phyloP scores from a whole-genome alignment of 768 basidiomycete species.

The Leccinum aurantiacum region DNA sequence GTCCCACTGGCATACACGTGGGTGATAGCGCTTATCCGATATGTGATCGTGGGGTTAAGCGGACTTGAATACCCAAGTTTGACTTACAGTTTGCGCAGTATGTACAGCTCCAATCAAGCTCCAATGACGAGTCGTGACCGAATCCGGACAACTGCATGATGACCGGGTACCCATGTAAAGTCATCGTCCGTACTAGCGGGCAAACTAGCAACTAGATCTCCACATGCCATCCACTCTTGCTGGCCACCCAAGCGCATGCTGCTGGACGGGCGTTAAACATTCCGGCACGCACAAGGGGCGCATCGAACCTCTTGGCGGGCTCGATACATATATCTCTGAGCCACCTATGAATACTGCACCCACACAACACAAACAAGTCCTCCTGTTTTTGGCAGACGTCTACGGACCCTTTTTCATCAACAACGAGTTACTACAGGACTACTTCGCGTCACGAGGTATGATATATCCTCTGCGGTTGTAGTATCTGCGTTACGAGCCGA shows the following conservation, averaged over 20 bases:
- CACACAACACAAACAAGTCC: slow-evolving; percentile 39
- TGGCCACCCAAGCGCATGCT: slow-evolving; percentile 47
- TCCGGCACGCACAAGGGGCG: slow-evolving; percentile 46
- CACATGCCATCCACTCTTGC: slow-evolving; percentile 31
- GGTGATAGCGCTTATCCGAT: no score
- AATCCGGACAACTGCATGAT: neutral
- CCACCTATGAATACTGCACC: slow-evolving; percentile 33
- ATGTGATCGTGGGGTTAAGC: neutral
- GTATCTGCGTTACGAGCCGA: neutral
- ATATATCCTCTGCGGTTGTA: neutral
- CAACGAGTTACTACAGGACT: slow-evolving; percentile 58
- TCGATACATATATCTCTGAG: slow-evolving; percentile 56
- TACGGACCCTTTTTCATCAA: slow-evolving; percentile 58
- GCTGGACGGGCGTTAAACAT: slow-evolving; percentile 50
- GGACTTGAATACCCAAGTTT: no score
- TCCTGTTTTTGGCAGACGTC: slow-evolving; percentile 57
- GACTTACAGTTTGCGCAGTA: neutral
- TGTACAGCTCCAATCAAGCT: no score
- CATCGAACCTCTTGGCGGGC: slow-evolving; percentile 43
- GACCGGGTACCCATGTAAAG: neutral
- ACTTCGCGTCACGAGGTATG: slow-evolving; percentile 55
- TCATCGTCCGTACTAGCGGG: neutral
- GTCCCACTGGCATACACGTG: no score
- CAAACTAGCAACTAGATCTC: neutral
- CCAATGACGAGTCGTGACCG: neutral